Base-by-base conservation (phyloP, 1,139 yeast species). In the Pichia sp. region DNA sequence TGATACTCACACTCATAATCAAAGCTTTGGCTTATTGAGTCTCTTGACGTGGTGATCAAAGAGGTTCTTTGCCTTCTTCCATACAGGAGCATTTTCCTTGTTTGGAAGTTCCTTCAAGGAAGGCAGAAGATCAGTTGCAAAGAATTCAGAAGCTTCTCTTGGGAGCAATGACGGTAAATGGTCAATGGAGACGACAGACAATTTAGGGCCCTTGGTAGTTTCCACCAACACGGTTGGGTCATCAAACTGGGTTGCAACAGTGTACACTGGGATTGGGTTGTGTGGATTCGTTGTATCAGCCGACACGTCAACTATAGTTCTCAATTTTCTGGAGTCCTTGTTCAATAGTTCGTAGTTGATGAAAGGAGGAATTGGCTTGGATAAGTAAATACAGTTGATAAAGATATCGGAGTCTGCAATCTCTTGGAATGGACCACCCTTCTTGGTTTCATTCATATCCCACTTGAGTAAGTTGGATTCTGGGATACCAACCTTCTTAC, bases 281-380 rank as follows among this genome's bases (percentile, higher is more conserved):
- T 87, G 93, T 42, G 97, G 97, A 62, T 91, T 93, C 39, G 98
- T 91, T 35, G 97, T 91, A 64, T 93, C 98, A 41, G 98, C 98
- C 40, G 96, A 85, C 40, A 91, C 98, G 61, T 91, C 98, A 36
- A 91, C 96, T 47, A 93, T 86, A 16, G 93, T 85, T 60, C 91
- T 79, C 57, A 91, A 74, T 49, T 72, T 79, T 74, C 98, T 84
- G 36, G 58, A 51, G 42, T 64, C 63, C 39, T 60, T 63, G 63
- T 83, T 82, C 59, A 91, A 72, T 42, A 73, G 60, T 24, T 82
- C 84, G 51, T 60, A 62, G 62, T 80, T 76, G 56, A 87, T 70
- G 58, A 91, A 93, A 41, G 97, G 96, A 33, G 97, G 81, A 55
- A 91, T 91, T 58, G 96, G 94, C 63, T 78, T 67, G 33, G 96